These are phyloP conservation scores for Beauveria sp. DNA, from an alignment of 2,329 filamentous ascomycete species.

Conservation along the genomic window DNA sequence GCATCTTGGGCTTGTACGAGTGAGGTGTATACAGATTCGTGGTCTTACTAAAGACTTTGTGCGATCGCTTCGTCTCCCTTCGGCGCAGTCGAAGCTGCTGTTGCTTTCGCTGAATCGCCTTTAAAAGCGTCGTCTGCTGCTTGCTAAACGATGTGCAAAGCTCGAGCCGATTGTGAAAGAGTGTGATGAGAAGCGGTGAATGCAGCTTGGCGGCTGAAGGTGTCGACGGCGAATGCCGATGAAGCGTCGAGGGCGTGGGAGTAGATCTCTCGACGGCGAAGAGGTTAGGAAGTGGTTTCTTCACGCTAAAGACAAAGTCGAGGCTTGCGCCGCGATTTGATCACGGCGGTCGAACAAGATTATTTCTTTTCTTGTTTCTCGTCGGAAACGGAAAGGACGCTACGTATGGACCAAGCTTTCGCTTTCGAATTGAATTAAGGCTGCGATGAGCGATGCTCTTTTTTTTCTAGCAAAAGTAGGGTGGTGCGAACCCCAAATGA, in stretches of 20 bases:
- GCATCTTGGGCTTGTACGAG: slow-evolving; percentile 38
- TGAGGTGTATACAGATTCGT: slow-evolving; percentile 37
- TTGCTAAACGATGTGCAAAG: slow-evolving; percentile 19
- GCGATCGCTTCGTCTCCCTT: slow-evolving; percentile 27
- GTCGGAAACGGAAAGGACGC: slow-evolving; percentile 1
- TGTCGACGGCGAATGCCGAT: not conserved
- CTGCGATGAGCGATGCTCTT: slow-evolving; percentile 1
- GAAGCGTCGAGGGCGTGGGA: not conserved
- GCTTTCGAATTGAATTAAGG: not conserved
- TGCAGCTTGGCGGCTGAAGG: slow-evolving; percentile 54
- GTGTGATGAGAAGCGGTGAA: slow-evolving; percentile 62
- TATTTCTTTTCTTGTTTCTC: slow-evolving; percentile 3
- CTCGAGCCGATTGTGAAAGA: slow-evolving; percentile 38
- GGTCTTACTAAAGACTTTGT: slow-evolving; percentile 32
- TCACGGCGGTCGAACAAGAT: not conserved
- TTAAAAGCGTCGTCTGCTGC: slow-evolving; percentile 11
- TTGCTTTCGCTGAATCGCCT: slow-evolving; percentile 25
- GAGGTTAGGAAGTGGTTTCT: not conserved
- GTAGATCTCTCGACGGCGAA: not conserved
- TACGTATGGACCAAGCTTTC: not conserved
- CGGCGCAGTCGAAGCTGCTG: slow-evolving; percentile 25
- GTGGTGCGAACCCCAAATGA: slow-evolving; percentile 5
- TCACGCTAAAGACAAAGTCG: slow-evolving; percentile 6
- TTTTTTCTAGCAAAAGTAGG: slow-evolving; percentile 1
- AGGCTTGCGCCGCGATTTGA: not conserved